Percentiles rank a stretch among this genome's conserved stretches.
phyloP scores from a whole-genome alignment of 352 stramenopile genomes.

The Phytophthora tentaculata region DNA sequence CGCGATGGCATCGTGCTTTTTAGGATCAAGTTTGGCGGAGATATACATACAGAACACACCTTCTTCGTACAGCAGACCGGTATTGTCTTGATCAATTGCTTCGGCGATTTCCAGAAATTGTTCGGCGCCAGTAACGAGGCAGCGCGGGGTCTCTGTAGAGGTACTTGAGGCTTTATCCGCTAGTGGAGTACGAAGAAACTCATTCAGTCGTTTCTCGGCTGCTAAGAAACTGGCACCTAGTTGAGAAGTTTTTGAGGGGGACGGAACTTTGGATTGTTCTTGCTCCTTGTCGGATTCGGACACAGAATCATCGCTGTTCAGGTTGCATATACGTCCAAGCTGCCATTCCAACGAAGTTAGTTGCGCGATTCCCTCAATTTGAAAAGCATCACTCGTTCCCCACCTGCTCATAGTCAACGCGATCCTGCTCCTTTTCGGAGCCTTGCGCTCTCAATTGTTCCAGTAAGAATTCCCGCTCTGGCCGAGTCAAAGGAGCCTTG shows the following conservation, averaged over 20 bases:
- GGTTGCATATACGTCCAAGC: conserved; percentile 46
- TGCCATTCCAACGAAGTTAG: conserved; percentile 3
- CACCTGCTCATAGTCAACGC: conserved; percentile 64
- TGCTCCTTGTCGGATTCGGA: conserved; percentile 40
- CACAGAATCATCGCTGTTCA: conserved; percentile 62
- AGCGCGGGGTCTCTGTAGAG: conserved; percentile 42
- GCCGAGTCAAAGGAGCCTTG: conserved; percentile 45
- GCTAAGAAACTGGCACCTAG: conserved; percentile 32
- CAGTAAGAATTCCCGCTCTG: conserved; percentile 59
- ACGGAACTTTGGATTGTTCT: conserved; percentile 8
- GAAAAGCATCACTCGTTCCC: background rate
- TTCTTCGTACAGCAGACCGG: conserved; percentile 46
- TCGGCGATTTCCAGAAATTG: conserved; percentile 60
- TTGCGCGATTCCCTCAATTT: too few relatives aligned
- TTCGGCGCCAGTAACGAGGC: conserved; percentile 56
- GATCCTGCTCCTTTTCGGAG: conserved; percentile 9
- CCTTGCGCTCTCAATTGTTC: conserved; percentile 37
- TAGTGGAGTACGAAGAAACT: conserved; percentile 43
- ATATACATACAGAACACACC: conserved; percentile 35
- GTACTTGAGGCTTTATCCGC: background rate
- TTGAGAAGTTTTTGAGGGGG: conserved; percentile 28
- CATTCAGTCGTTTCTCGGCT: conserved; percentile 50
- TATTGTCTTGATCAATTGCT: conserved; percentile 37
- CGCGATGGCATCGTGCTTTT: background rate
- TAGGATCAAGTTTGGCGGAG: background rate